phyloP scores from a whole-genome alignment of 2,329 filamentous ascomycete species.

The Stagonosporopsis tanaceti region DNA sequence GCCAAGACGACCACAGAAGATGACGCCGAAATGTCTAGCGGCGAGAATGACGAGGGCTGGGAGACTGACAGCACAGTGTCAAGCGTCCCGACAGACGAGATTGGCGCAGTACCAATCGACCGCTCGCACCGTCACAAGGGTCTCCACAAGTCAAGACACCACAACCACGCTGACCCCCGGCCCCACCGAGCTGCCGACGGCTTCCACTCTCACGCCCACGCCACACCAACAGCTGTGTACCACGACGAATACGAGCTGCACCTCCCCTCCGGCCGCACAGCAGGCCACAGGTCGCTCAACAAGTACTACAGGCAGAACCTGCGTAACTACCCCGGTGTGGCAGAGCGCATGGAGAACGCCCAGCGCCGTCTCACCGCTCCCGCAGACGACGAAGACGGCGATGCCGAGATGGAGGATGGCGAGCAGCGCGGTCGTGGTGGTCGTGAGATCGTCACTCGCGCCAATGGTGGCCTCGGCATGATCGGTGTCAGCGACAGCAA shows the following conservation, averaged over 20 bases:
- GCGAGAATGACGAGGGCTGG: conserved; percentile 82
- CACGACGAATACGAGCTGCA: conserved; percentile 94
- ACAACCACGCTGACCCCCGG: conserved; percentile 74
- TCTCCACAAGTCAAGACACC: conserved; percentile 76
- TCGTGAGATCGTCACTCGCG: conserved; percentile 65
- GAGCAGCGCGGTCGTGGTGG: conserved; percentile 43
- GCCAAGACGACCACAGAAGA: conserved; percentile 50
- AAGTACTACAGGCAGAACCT: conserved; percentile 94
- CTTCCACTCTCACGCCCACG: conserved; percentile 82
- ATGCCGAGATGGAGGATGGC: conserved; percentile 30
- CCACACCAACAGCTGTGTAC: conserved; percentile 77
- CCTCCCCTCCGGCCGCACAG: conserved; percentile 85
- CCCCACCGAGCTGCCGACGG: conserved; percentile 78
- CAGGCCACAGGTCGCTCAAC: conserved; percentile 87
- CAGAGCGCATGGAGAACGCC: conserved; percentile 75
- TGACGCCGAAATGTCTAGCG: conserved; percentile 51
- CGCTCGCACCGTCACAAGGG: conserved; percentile 75
- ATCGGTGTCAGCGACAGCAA: conserved; percentile 77
- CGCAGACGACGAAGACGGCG: conserved; percentile 50
- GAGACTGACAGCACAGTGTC: conserved; percentile 92
- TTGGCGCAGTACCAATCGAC: conserved; percentile 80
- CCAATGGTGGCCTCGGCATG: conserved; percentile 79
- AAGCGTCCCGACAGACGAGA: conserved; percentile 84
- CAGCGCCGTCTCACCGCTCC: conserved; percentile 69
- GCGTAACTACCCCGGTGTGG: conserved; percentile 78